A percentile compares a stretch with the other conserved stretches of the same genome.
These are phyloP conservation scores for Chalara sp. DNA, from an alignment of 2,329 filamentous ascomycete genomes.

Conservation along the genomic window DNA sequence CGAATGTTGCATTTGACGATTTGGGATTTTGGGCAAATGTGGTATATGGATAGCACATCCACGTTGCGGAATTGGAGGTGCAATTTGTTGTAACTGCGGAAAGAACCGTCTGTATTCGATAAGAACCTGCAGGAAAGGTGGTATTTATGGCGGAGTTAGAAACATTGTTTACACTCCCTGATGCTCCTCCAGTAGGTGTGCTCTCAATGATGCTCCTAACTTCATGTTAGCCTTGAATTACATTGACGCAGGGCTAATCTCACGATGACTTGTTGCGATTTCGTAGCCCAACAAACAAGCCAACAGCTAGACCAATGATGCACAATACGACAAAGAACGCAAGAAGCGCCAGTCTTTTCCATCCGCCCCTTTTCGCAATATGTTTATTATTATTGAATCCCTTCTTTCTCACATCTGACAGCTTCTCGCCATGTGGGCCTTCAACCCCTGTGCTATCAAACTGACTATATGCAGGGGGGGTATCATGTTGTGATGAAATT, in stretches of 20 bases:
- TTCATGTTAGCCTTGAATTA: neutral
- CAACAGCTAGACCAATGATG: conserved; percentile 25
- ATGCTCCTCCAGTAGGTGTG: conserved; percentile 8
- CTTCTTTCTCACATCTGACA: conserved; percentile 12
- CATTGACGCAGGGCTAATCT: neutral
- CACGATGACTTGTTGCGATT: conserved; percentile 16
- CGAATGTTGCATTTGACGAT: conserved; percentile 44
- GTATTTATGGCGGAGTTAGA: conserved; percentile 11
- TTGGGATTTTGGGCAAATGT: conserved; percentile 37
- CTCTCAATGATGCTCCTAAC: conserved; percentile 3
- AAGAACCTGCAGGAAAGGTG: conserved; percentile 56
- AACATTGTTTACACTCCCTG: conserved; percentile 7
- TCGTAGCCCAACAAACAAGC: conserved; percentile 24
- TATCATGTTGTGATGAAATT: conserved; percentile 9
- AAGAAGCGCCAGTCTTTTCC: conserved; percentile 24
- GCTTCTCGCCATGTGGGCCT: conserved; percentile 14
- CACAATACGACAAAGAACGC: conserved; percentile 15
- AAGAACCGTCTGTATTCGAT: conserved; percentile 52
- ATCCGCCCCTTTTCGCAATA: conserved; percentile 26
- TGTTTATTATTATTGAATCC: conserved; percentile 18
- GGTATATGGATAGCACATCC: conserved; percentile 54
- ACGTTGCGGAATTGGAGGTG: conserved; percentile 50
- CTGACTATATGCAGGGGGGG: conserved; percentile 20
- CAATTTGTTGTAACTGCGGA: conserved; percentile 46
- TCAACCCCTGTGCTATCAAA: conserved; percentile 6